These are phyloP conservation scores for Candida mesenterica DNA, from an alignment of 1,139 yeast species.

Conservation along the genomic window DNA sequence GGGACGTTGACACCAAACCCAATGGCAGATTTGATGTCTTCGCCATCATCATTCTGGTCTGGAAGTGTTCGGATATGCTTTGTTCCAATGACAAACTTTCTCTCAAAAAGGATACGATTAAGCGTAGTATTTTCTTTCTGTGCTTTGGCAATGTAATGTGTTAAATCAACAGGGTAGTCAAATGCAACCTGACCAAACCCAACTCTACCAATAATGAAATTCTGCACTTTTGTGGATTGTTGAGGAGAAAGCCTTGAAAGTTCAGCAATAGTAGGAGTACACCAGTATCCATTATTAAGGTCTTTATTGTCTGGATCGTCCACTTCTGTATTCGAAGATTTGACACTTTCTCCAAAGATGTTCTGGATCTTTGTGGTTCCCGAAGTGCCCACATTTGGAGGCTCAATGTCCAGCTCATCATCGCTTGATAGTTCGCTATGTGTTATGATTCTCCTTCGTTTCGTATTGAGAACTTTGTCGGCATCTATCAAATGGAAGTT, in stretches of 20 bases:
- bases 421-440: conserved; percentile 17
- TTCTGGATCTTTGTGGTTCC: neutral
- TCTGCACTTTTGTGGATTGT: conserved; percentile 57
- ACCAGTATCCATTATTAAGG: conserved; percentile 65
- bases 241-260: conserved; percentile 46
- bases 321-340: conserved; percentile 5
- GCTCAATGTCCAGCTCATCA: conserved; percentile 17
- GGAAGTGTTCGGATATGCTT: conserved; percentile 17
- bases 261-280: conserved; percentile 64
- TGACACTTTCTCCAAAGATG: conserved; percentile 12
- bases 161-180: conserved; percentile 68
- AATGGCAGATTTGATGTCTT: conserved; percentile 49
- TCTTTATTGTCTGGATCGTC: conserved; percentile 9
- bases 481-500: conserved; percentile 46
- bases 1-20: conserved; percentile 84
- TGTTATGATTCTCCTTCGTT: conserved; percentile 30
- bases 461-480: conserved; percentile 38
- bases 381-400: neutral
- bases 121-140: conserved; percentile 32
- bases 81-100: conserved; percentile 47
- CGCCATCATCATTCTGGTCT: conserved; percentile 40
- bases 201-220: conserved; percentile 73
- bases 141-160: conserved; percentile 26
- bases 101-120: conserved; percentile 37
- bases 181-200: conserved; percentile 77